Evolutionary conservation across 306 rosid species (phyloP).

Genomic region (Glycine tomentella): DNA sequence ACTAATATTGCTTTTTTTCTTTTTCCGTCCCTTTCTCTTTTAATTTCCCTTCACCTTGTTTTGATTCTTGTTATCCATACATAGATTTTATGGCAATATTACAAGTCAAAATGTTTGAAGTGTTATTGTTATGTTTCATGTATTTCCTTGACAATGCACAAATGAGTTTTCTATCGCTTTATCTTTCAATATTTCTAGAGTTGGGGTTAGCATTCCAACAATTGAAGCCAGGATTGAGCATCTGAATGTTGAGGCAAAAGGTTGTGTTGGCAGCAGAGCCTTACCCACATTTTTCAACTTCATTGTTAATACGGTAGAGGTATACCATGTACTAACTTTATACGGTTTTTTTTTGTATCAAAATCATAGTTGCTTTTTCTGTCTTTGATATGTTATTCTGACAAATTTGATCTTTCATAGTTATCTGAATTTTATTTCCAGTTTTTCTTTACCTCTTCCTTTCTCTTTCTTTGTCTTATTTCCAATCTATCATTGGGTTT

Average conservation of each 20-base stretch:
- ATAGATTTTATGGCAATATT: constrained; percentile 4
- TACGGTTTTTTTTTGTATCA: background rate
- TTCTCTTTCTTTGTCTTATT: too few species aligned
- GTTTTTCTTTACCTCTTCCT: too few species aligned
- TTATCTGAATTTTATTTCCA: constrained; percentile 45
- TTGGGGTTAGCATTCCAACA: constrained; percentile 42
- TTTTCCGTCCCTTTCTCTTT: background rate
- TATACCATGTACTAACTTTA: constrained; percentile 10
- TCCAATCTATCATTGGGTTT: too few species aligned
- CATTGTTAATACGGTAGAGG: constrained; percentile 44
- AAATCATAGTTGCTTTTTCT: background rate
- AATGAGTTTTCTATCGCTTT: background rate
- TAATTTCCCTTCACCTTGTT: background rate
- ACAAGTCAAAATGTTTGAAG: background rate
- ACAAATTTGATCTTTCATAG: constrained; percentile 36
- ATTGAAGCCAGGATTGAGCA: constrained; percentile 70
- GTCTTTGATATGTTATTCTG: constrained; percentile 4
- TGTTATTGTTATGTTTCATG: constrained; percentile 11
- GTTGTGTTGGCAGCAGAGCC: constrained; percentile 58
- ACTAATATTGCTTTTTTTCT: background rate
- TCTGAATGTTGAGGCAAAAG: constrained; percentile 59
- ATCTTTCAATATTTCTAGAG: too few species aligned
- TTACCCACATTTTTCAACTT: constrained; percentile 48
- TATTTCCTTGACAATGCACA: background rate
- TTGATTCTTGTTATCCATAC: background rate